Conservation (phyloP, 2,329 filamentous ascomycete genomes). For the Ceratocystis lukuohia region DNA sequence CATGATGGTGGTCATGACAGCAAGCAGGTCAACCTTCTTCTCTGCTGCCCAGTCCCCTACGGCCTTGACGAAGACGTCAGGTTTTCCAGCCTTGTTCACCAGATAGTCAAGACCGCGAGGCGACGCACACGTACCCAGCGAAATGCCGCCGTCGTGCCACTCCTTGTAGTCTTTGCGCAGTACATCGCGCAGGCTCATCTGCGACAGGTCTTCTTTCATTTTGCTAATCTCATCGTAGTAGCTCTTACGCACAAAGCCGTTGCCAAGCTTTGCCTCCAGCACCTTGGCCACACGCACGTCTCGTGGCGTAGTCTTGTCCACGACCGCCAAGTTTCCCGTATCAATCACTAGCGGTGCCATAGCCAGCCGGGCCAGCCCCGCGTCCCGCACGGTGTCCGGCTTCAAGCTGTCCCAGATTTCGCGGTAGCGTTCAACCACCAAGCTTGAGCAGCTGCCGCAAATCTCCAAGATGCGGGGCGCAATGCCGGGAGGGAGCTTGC, state of each 20-base stretch:
- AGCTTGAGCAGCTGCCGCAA: slow-evolving; percentile 59
- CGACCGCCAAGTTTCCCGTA: slow-evolving; percentile 49
- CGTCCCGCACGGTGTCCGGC: slow-evolving; percentile 31
- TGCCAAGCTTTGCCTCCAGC: slow-evolving; percentile 37
- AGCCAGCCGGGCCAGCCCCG: slow-evolving; percentile 51
- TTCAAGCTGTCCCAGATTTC: slow-evolving; percentile 36
- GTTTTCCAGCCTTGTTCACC: slow-evolving; percentile 36
- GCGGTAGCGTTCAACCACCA: slow-evolving; percentile 49
- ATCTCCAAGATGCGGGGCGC: slow-evolving; percentile 49
- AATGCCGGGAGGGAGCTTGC: slow-evolving; percentile 33
- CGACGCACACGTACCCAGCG: slow-evolving; percentile 51
- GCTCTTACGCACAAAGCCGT: slow-evolving; percentile 35
- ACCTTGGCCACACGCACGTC: slow-evolving; percentile 47
- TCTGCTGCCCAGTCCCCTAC: slow-evolving; percentile 16
- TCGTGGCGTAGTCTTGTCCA: slow-evolving; percentile 49
- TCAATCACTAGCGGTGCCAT: slow-evolving; percentile 62
- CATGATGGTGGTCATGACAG: slow-evolving; percentile 56
- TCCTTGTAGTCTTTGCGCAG: slow-evolving; percentile 76
- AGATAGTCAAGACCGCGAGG: slow-evolving; percentile 52
- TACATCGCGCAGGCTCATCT: slow-evolving; percentile 50
- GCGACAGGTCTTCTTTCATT: slow-evolving; percentile 55
- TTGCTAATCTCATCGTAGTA: slow-evolving; percentile 48
- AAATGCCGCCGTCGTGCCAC: slow-evolving; percentile 46
- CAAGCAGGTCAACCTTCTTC: slow-evolving; percentile 35
- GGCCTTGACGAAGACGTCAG: slow-evolving; percentile 17